Evolutionary conservation across 2,329 filamentous ascomycete species (phyloP), one percentile per base, ranked within the genome.

Genomic region (Myriosclerotinia scirpicola): DNA sequence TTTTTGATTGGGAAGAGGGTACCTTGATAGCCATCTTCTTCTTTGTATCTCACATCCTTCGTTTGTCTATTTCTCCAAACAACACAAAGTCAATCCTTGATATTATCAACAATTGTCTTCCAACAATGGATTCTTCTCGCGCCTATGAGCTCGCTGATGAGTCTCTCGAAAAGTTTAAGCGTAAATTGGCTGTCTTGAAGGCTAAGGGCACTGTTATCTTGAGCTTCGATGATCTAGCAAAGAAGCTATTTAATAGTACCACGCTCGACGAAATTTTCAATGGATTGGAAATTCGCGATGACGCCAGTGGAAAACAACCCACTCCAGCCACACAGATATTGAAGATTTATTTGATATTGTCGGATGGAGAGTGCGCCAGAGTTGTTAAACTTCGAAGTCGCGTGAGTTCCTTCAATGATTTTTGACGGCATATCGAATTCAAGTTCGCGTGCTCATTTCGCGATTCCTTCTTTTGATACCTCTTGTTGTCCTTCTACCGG

Each of bases 301-400:
- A 63, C 17, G 50, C 65, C 0, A 46, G n/a, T n/a, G 58, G 36
- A 22, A 50, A 55, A 36, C 15, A 54, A 36, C 12, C 63, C 5
- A 66, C 64, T 8, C 34, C 36, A 2, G 55, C 70, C 17, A 65
- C 62, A 3, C 65, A 66, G 46, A 44, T 69, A 20, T 56, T 73
- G 44, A 70, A 70, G 52, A 54, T 69, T 14, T 72, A 68, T 56
- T 64, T 72, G 7, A 44, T 73, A 14, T 48, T 68, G 54, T 65
- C 66, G 4, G 68, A 70, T 48, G 53, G 65, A 30, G 67, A 69
- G 34, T 73, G 70, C 64, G 66, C 52, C 5, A 66, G 69, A 48
- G 68, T 70, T 20, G 68, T 64, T n/a, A 67, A 67, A 17, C 68
- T 68, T 17, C 67, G 71, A 63, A 67, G 69, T 44, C 54, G 68